Base-by-base conservation (phyloP, 2,329 filamentous ascomycete species). In the Claviceps africana region DNA sequence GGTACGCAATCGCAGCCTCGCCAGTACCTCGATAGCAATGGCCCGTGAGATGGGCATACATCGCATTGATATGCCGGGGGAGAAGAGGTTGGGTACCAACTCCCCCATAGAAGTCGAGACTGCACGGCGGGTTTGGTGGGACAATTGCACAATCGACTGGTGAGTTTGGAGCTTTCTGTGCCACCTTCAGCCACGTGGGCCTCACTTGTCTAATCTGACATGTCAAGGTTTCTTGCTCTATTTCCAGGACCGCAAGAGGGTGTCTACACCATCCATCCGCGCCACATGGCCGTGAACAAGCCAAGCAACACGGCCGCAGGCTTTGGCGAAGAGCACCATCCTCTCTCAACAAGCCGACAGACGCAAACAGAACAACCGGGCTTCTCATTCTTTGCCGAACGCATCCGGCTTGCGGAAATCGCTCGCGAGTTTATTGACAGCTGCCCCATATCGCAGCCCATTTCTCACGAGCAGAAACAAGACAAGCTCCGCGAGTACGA, bases 281-380 rank as follows among this genome's bases (percentile, higher is more conserved):
- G 40, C 9, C 52, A 53, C 37, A 53, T 53, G 52, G 48, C 44
- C 17, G 52, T 53, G 19, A 51, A 51, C 31, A 53, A 51, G 39
- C 52, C 52, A 39, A 48, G 52, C 28, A 31, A 37, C 15, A n/a
- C 13, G 39, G 33, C 46, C 6, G 13, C 28, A 10, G 42, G 30
- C 44, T 17, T 17, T n/a, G 11, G 9, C 17, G 33, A 35, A 30
- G 35, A 33, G 4, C 22, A 25, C 10, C 31, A 44, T 4, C 11
- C 42, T 10, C 19, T 35, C 10, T 28, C 17, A 22, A 8, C 35
- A 15, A 39, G 35, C 13, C 43, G 17, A 6, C 33, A 8, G 11
- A 3, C n/a, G 10, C 33, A 13, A 7, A 7, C 11, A 2, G 22
- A 42, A 15, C 25, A 50, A 42, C 25, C 35, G 13, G 52, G 51